These are phyloP conservation scores for Quercus berberidifolia DNA, from an alignment of 306 rosid species.

Conservation along the genomic window DNA sequence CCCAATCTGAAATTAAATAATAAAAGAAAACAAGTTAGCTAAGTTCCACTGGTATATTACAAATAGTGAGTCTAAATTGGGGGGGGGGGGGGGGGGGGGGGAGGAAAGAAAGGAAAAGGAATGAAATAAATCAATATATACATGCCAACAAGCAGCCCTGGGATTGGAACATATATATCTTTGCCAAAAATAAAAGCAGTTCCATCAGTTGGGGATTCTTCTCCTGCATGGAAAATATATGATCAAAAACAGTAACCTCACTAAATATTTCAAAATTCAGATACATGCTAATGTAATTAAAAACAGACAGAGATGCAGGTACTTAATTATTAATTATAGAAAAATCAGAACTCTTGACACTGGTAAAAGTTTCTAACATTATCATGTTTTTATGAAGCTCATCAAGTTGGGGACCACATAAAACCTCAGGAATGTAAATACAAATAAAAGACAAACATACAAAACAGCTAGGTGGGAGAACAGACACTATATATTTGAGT, in stretches of 20 bases:
- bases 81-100: background rate
- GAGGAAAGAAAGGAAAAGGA: background rate
- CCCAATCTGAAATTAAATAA: too few species aligned
- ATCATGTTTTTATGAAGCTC: too few species aligned
- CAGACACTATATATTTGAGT: too few species aligned
- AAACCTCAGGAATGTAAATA: too few species aligned
- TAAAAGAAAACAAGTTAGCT: background rate
- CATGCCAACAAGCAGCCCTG: constrained; percentile 71
- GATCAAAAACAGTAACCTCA: background rate
- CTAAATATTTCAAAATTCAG: background rate
- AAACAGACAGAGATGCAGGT: too few species aligned
- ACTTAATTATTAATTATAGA: too few species aligned
- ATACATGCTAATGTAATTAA: background rate
- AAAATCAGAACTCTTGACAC: too few species aligned
- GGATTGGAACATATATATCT: constrained; percentile 71
- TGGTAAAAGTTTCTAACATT: too few species aligned
- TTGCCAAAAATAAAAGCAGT: constrained; percentile 90
- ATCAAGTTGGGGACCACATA: too few species aligned
- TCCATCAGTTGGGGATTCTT: constrained; percentile 87
- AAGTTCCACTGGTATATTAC: constrained; percentile 3
- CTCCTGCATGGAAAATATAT: constrained; percentile 47
- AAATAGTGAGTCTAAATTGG: background rate
- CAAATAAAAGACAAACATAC: too few species aligned
- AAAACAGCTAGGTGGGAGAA: too few species aligned
- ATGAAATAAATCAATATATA: constrained; percentile 18